Evolutionary conservation across 495 filamentous ascomycete species (phyloP).

Genomic region (Aspergillus campestris): DNA sequence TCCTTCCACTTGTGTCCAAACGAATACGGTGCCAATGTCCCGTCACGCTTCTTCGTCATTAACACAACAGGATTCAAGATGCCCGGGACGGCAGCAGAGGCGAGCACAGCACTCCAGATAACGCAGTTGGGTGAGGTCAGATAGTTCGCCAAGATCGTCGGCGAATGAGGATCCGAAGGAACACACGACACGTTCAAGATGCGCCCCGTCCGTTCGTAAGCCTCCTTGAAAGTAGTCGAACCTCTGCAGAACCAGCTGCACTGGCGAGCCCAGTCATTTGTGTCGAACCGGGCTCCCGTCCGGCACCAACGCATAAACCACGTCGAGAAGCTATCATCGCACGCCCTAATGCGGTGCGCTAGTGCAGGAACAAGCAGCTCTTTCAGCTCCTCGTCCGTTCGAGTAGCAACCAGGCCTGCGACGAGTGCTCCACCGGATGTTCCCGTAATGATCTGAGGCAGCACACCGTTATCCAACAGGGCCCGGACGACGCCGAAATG

Average conservation of each 20-base stretch:
- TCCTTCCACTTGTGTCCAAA: slow-evolving; percentile 99
- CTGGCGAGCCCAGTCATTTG: slow-evolving; percentile 79
- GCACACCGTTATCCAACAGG: slow-evolving; percentile 72
- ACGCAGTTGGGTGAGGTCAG: slow-evolving; percentile 92
- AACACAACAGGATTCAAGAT: slow-evolving; percentile 94
- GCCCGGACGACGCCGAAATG: slow-evolving; percentile 93
- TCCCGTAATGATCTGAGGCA: slow-evolving; percentile 92
- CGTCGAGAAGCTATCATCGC: slow-evolving; percentile 62
- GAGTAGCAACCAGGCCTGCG: slow-evolving; percentile 77
- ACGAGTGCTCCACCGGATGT: slow-evolving; percentile 92
- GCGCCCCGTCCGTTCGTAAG: slow-evolving; percentile 86
- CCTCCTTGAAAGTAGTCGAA: slow-evolving; percentile 87
- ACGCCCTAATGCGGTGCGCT: slow-evolving; percentile 75
- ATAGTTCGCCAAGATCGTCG: slow-evolving; percentile 87
- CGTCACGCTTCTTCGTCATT: slow-evolving; percentile 83
- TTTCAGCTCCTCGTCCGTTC: slow-evolving; percentile 86
- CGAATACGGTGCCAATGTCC: slow-evolving; percentile 71
- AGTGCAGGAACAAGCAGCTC: slow-evolving; percentile 77
- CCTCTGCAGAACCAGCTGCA: slow-evolving; percentile 85
- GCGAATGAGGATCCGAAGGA: slow-evolving; percentile 91
- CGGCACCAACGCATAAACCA: slow-evolving; percentile 83
- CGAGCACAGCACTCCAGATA: slow-evolving; percentile 94
- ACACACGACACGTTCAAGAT: slow-evolving; percentile 95
- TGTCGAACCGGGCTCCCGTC: slow-evolving; percentile 91
- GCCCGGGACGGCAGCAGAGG: slow-evolving; percentile 91